Conservation (phyloP, 2,329 filamentous ascomycete genomes). For the Clonostachys solani region DNA sequence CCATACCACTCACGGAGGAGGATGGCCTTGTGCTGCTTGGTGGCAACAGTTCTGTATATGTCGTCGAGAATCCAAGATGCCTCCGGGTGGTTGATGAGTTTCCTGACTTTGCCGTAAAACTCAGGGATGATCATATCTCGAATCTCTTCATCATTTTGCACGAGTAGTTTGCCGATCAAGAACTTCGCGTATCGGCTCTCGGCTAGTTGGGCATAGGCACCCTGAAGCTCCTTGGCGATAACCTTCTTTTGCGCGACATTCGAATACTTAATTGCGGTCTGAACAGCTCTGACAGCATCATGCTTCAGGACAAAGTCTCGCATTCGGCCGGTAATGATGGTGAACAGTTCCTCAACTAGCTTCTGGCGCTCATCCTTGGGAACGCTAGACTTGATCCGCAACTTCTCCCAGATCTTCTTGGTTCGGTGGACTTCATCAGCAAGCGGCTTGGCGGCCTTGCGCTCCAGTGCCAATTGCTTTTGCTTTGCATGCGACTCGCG, state of each 20-base stretch:
- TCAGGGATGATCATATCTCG: constrained; percentile 87
- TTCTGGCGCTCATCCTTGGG: constrained; percentile 82
- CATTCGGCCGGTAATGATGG: constrained; percentile 84
- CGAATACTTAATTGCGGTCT: constrained; percentile 95
- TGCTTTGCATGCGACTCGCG: constrained; percentile 92
- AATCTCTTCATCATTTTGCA: constrained; percentile 85
- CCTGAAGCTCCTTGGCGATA: constrained; percentile 83
- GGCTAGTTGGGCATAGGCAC: constrained; percentile 77
- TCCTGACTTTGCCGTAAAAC: constrained; percentile 90
- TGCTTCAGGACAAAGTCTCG: constrained; percentile 98
- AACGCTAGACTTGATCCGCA: constrained; percentile 91
- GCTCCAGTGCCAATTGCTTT: constrained; percentile 80
- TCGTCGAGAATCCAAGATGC: constrained; percentile 98
- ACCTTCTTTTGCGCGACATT: constrained; percentile 77
- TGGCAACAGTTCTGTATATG: constrained; percentile 86
- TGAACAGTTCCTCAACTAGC: constrained; percentile 84
- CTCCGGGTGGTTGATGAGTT: constrained; percentile 93
- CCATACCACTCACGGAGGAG: constrained; percentile 96
- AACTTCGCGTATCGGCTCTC: constrained; percentile 98
- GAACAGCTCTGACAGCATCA: constrained; percentile 92
- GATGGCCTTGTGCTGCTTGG: constrained; percentile 77
- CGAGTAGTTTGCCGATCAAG: constrained; percentile 88
- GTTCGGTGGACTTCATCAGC: constrained; percentile 83
- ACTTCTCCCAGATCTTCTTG: constrained; percentile 95
- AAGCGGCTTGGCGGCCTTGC: constrained; percentile 88